Evolutionary conservation across 2,329 filamentous ascomycete genomes (phyloP).

Genomic region (Epichloe uncinata): DNA sequence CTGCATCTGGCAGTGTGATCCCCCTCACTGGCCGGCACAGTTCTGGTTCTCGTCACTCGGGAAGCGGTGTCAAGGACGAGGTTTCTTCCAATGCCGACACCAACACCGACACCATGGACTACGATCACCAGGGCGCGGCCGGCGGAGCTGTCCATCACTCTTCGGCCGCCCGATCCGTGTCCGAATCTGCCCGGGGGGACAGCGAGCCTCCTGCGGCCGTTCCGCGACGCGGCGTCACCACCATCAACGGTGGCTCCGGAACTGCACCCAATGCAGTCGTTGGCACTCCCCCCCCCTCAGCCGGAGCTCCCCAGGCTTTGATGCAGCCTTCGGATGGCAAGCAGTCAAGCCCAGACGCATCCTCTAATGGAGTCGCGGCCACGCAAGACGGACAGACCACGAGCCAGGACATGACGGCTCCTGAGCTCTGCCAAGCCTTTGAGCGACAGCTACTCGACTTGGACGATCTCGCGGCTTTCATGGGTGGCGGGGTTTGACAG

Average conservation of each 20-base stretch:
- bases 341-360: slow-evolving; percentile 21
- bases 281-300: slow-evolving; percentile 24
- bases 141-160: slow-evolving; percentile 16
- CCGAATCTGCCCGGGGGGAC: slow-evolving; percentile 30
- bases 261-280: slow-evolving; percentile 33
- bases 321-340: slow-evolving; percentile 21
- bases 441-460: slow-evolving; percentile 47
- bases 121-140: slow-evolving; percentile 29
- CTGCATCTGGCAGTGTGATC: slow-evolving; percentile 13
- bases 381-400: slow-evolving; percentile 21
- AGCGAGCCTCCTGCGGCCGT: slow-evolving; percentile 38
- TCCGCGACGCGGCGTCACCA: slow-evolving; percentile 40
- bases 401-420: slow-evolving; percentile 42
- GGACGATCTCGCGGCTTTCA: slow-evolving; percentile 48
- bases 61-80: slow-evolving; percentile 37
- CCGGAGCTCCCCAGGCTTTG: slow-evolving; percentile 11
- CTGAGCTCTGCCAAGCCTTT: slow-evolving; percentile 44
- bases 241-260: slow-evolving; percentile 44
- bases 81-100: slow-evolving; percentile 40
- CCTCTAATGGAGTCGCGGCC: slow-evolving; percentile 18
- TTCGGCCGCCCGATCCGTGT: slow-evolving; percentile 21
- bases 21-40: slow-evolving; percentile 14
- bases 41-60: slow-evolving; percentile 15
- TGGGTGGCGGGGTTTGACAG: slow-evolving; percentile 43
- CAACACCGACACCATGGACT: slow-evolving; percentile 44